These are phyloP conservation scores for Aureobasidium sp. DNA, from an alignment of 2,329 filamentous ascomycete species.

Conservation along the genomic window DNA sequence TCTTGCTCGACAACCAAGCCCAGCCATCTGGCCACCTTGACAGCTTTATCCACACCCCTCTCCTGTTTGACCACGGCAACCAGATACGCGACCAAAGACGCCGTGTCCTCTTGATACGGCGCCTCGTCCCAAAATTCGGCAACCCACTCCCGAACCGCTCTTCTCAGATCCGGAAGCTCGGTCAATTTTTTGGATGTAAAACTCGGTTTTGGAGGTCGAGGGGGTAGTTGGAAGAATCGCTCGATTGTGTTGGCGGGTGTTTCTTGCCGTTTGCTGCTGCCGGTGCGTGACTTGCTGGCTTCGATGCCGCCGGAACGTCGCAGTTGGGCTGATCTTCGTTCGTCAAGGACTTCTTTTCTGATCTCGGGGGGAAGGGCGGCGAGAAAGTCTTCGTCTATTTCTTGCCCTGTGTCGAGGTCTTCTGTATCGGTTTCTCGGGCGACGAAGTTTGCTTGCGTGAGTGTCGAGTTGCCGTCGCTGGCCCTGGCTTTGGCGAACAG, in stretches of 20 bases:
- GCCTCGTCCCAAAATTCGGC: conserved; percentile 61
- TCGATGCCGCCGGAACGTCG: conserved; percentile 40
- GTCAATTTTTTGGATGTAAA: conserved; percentile 54
- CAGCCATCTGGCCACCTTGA: conserved; percentile 59
- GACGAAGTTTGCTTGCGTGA: conserved; percentile 70
- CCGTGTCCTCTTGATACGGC: conserved; percentile 70
- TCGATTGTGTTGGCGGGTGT: conserved; percentile 22
- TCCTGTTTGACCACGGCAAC: conserved; percentile 62
- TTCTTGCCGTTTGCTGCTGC: conserved; percentile 13
- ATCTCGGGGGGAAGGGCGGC: conserved; percentile 76
- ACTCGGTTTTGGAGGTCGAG: conserved; percentile 45
- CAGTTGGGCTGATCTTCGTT: conserved; percentile 56
- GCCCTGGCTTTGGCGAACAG: conserved; percentile 39
- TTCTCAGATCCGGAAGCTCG: conserved; percentile 54
- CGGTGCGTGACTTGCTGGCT: conserved; percentile 13
- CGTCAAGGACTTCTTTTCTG: conserved; percentile 65
- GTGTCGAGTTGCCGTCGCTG: conserved; percentile 45
- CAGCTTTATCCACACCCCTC: conserved; percentile 65
- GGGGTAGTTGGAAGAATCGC: conserved; percentile 38
- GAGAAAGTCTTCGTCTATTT: conserved; percentile 64
- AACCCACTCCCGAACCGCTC: conserved; percentile 70
- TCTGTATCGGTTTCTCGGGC: conserved; percentile 25
- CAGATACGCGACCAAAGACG: conserved; percentile 65
- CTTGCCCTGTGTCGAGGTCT: conserved; percentile 31
- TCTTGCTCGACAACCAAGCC: conserved; percentile 30